Evolutionary conservation across 306 rosid species (phyloP).

Genomic region (Corylus heterophylla): DNA sequence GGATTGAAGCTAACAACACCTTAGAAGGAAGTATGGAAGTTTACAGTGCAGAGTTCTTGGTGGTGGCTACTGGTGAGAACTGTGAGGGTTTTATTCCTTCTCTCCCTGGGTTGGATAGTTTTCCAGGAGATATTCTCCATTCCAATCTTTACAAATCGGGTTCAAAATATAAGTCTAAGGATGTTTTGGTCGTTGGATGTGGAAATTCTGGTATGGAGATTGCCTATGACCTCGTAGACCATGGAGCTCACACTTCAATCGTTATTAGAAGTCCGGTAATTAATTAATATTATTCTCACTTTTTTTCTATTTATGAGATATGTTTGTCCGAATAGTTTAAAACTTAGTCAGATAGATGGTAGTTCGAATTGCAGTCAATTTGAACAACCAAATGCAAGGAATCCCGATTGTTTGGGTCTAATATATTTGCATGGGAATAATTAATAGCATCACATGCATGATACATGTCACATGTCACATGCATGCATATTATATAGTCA

Average conservation of each 20-base stretch:
- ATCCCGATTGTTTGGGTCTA: no score
- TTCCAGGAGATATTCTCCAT: slow-evolving; percentile 49
- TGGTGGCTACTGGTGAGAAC: slow-evolving; percentile 48
- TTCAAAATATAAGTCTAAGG: slow-evolving; percentile 22
- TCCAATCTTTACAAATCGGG: slow-evolving; percentile 48
- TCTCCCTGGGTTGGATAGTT: slow-evolving; percentile 34
- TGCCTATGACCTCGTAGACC: slow-evolving; percentile 31
- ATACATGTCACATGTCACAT: no score
- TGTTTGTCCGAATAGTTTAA: no score
- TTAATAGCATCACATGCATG: no score
- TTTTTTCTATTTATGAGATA: not conserved
- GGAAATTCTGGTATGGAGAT: slow-evolving; percentile 81
- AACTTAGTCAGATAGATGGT: no score
- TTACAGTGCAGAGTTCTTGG: slow-evolving; percentile 34
- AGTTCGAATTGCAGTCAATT: no score
- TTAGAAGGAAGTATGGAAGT: not conserved
- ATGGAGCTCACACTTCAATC: slow-evolving; percentile 20
- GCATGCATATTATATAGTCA: no score
- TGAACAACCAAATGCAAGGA: no score
- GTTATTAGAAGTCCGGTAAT: slow-evolving; percentile 51
- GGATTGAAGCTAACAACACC: slow-evolving; percentile 20
- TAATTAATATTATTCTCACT: not conserved
- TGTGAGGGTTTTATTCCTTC: slow-evolving; percentile 28
- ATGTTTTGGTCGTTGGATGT: slow-evolving; percentile 59
- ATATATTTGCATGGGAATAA: no score